Percentiles rank a stretch among this genome's conserved stretches.
Conservation (phyloP, 108 stramenopile genomes). For the Cylindrotheca closterium region DNA sequence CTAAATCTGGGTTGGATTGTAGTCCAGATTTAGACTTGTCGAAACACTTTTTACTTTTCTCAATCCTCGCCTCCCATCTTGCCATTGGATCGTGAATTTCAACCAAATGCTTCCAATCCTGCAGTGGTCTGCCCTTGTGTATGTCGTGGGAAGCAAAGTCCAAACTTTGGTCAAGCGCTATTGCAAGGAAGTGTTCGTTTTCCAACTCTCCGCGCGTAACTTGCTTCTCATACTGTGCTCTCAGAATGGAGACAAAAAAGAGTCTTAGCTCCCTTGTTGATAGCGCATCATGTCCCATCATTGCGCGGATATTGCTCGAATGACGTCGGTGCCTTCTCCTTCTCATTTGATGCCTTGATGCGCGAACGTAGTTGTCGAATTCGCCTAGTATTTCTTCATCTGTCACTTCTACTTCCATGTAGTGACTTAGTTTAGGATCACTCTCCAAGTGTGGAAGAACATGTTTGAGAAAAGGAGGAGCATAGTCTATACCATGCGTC, state of each 20-base stretch:
- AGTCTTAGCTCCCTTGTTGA: conserved; percentile 31
- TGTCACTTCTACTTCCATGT: too few relatives aligned
- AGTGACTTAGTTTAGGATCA: too few relatives aligned
- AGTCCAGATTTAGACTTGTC: not conserved
- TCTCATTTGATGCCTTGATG: too few relatives aligned
- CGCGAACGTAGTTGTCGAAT: too few relatives aligned
- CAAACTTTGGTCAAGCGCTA: conserved; percentile 47
- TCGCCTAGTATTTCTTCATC: too few relatives aligned
- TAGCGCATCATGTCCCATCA: conserved; percentile 35
- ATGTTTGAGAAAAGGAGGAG: conserved; percentile 40
- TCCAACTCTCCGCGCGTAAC: conserved; percentile 56
- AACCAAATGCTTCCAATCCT: conserved; percentile 37
- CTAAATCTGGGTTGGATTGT: conserved; percentile 8
- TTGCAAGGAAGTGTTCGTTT: conserved; percentile 34
- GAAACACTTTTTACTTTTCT: not conserved
- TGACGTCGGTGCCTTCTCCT: conserved; percentile 5
- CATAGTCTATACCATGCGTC: conserved; percentile 23
- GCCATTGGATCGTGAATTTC: conserved; percentile 8
- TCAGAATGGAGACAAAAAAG: conserved; percentile 53
- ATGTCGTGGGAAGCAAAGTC: conserved; percentile 50
- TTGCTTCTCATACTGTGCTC: conserved; percentile 42
- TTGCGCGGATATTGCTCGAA: conserved; percentile 14
- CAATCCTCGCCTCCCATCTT: not conserved
- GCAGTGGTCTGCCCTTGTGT: conserved; percentile 35
- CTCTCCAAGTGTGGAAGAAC: conserved; percentile 49